These are phyloP conservation scores for Bruguiera hainesii DNA, from an alignment of 441 rosid genomes.

Conservation along the genomic window DNA sequence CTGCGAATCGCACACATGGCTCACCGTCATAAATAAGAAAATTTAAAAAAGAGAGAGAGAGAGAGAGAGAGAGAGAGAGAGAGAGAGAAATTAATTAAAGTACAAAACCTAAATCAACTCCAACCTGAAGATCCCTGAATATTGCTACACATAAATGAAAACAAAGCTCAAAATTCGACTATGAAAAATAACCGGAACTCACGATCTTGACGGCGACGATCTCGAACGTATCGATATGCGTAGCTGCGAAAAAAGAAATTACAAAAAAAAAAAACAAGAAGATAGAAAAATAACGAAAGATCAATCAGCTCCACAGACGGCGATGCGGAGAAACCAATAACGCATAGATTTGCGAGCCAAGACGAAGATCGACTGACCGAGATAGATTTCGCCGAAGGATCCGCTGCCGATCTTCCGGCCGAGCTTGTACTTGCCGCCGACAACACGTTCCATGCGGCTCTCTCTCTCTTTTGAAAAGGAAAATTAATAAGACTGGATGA, in stretches of 20 bases:
- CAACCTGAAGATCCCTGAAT: too few species aligned
- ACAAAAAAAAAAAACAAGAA: conserved; percentile 6
- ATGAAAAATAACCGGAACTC: conserved; percentile 28
- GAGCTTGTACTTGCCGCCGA: conserved; percentile 91
- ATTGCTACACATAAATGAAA: background rate
- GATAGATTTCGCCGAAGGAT: conserved; percentile 89
- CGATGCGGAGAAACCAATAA: too few species aligned
- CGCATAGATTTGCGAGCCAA: background rate
- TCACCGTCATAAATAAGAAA: background rate
- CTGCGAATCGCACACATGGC: conserved; percentile 31
- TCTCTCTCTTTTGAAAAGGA: too few species aligned
- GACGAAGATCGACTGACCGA: conserved; percentile 42
- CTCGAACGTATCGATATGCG: conserved; percentile 89
- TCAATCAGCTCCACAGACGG: background rate
- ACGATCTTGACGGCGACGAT: conserved; percentile 96
- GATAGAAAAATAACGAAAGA: background rate
- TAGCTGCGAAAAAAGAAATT: conserved; percentile 51
- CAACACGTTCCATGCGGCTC: conserved; percentile 64
- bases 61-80: too few species aligned
- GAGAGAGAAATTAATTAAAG: background rate
- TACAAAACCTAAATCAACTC: background rate
- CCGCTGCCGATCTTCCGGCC: conserved; percentile 98
- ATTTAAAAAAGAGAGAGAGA: too few species aligned
- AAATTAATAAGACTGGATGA: too few species aligned
- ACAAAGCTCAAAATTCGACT: background rate